A percentile compares a stretch with the other conserved stretches of the same genome.
These are phyloP conservation scores for Salix koriyanagi DNA, from an alignment of 345 rosid species.

Conservation along the genomic window DNA sequence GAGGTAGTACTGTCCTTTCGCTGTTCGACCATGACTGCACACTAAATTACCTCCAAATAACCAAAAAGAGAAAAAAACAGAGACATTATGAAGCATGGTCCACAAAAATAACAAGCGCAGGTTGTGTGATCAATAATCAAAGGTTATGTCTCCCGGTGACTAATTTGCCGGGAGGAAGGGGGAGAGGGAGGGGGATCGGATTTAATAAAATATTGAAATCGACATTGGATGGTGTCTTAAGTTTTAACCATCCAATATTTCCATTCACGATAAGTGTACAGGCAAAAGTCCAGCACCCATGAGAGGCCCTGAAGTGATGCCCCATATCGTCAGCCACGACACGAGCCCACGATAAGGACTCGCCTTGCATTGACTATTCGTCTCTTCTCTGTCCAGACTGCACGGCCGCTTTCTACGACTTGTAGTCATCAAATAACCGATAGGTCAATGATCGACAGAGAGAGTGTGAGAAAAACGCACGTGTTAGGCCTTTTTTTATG, in stretches of 20 bases:
- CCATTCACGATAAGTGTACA: background rate
- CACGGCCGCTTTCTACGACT: conserved; percentile 15
- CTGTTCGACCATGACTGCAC: too few species aligned
- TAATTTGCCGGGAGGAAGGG: too few species aligned
- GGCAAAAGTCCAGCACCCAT: background rate
- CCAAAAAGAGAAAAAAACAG: too few species aligned
- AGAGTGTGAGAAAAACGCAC: background rate
- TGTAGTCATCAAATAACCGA: background rate
- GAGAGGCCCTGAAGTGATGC: background rate
- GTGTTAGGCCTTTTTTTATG: background rate
- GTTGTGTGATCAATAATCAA: too few species aligned
- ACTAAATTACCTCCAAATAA: too few species aligned
- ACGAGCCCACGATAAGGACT: background rate
- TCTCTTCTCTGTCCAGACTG: background rate
- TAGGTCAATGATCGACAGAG: background rate
- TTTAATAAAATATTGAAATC: background rate
- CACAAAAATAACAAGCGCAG: too few species aligned
- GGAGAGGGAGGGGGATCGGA: background rate
- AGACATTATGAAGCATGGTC: too few species aligned
- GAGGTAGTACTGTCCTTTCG: too few species aligned
- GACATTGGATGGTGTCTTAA: background rate
- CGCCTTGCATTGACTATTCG: background rate
- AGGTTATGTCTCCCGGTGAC: too few species aligned
- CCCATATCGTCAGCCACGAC: background rate
- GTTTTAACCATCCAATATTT: background rate